Evolutionary conservation across 352 stramenopile species (phyloP).

Genomic region (Pythium oligandrum): DNA sequence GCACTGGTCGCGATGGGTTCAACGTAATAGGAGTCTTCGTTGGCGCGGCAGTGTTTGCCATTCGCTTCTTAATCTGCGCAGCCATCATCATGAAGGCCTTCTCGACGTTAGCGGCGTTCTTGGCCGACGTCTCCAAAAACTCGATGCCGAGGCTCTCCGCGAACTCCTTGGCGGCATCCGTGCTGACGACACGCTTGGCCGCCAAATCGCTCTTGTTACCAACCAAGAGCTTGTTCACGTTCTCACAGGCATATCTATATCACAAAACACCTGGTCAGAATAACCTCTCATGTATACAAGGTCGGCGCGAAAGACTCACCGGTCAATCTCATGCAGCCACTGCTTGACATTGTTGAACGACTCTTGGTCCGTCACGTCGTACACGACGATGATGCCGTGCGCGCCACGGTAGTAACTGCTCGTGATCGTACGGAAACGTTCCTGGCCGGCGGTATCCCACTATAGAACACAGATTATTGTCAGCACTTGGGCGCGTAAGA

Average conservation of each 20-base stretch:
- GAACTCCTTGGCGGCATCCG: constrained; percentile 90
- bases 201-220: constrained; percentile 98
- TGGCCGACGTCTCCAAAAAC: constrained; percentile 88
- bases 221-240: constrained; percentile 96
- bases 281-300: neutral
- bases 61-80: constrained; percentile 89
- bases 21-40: constrained; percentile 32
- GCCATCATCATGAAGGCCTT: constrained; percentile 93
- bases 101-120: constrained; percentile 88
- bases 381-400: constrained; percentile 99
- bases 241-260: constrained; percentile 93
- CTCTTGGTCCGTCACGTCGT: constrained; percentile 98
- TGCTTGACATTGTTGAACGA: constrained; percentile 98
- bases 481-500: no score
- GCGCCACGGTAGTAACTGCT: constrained; percentile 98
- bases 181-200: constrained; percentile 92
- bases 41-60: constrained; percentile 78
- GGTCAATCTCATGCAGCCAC: constrained; percentile 94
- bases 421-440: constrained; percentile 99
- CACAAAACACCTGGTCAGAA: neutral
- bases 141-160: constrained; percentile 84
- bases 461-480: constrained; percentile 18
- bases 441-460: constrained; percentile 99
- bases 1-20: constrained; percentile 17
- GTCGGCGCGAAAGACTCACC: constrained; percentile 25